Evolutionary conservation across 2,329 filamentous ascomycete species (phyloP).

Genomic region (Chaetomium globosum): DNA sequence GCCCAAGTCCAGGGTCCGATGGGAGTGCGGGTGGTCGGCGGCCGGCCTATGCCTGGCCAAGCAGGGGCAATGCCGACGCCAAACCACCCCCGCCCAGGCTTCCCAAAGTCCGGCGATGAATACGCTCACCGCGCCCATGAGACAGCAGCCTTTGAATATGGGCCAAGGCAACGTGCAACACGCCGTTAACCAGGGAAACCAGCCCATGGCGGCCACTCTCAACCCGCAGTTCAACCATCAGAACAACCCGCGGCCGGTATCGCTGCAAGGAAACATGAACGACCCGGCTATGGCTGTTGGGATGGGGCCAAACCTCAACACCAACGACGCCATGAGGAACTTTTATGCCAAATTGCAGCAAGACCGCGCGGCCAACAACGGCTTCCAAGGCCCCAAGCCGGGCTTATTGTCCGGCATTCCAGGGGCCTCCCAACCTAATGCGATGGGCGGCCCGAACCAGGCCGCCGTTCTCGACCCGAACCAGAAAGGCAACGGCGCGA

Average conservation of each 20-base stretch:
- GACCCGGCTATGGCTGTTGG: conserved; percentile 45
- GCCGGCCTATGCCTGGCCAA: conserved; percentile 59
- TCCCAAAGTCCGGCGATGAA: conserved; percentile 64
- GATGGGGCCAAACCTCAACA: conserved; percentile 50
- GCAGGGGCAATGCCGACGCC: conserved; percentile 54
- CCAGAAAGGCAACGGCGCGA: conserved; percentile 29
- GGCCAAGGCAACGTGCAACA: conserved; percentile 47
- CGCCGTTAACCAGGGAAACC: conserved; percentile 49
- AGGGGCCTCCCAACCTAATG: conserved; percentile 32
- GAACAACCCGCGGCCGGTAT: conserved; percentile 48
- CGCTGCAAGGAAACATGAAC: conserved; percentile 43
- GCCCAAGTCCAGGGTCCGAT: conserved; percentile 53
- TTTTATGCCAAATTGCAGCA: conserved; percentile 54
- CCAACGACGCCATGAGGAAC: conserved; percentile 57
- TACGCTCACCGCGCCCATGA: conserved; percentile 59
- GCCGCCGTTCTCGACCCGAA: conserved; percentile 28
- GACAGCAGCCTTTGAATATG: conserved; percentile 50
- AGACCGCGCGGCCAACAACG: conserved; percentile 40
- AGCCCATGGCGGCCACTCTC: conserved; percentile 54
- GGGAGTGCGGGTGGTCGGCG: conserved; percentile 43
- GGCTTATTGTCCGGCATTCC: conserved; percentile 38
- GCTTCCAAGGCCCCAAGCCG: conserved; percentile 38
- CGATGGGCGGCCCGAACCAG: conserved; percentile 31
- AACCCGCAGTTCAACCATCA: conserved; percentile 58
- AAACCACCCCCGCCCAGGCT: conserved; percentile 55